These are phyloP conservation scores for Penicillium sp. DNA, from an alignment of 2,329 filamentous ascomycete species.

Conservation along the genomic window DNA sequence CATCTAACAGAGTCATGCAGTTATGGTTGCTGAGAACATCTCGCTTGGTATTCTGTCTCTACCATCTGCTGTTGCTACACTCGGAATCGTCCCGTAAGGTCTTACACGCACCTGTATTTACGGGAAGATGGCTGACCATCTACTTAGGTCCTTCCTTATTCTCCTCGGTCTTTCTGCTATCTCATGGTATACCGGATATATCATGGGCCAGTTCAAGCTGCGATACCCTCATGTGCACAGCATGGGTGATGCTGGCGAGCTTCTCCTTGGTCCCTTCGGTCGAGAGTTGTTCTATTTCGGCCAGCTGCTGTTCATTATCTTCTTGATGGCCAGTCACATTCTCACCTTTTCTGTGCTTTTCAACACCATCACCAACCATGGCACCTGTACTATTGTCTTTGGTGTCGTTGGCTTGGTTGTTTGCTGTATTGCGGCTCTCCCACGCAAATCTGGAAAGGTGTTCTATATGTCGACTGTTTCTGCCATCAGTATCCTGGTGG, in stretches of 20 bases:
- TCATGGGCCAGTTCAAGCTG: constrained; percentile 62
- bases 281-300: constrained; percentile 65
- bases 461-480: constrained; percentile 64
- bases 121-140: constrained; percentile 6
- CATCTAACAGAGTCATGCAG: constrained; percentile 21
- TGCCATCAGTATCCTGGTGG: constrained; percentile 65
- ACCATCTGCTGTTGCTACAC: constrained; percentile 55
- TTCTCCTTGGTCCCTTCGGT: constrained; percentile 63
- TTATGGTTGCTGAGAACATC: constrained; percentile 63
- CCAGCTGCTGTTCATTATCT: constrained; percentile 66
- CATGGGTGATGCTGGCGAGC: constrained; percentile 67
- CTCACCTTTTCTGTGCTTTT: constrained; percentile 70
- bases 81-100: constrained; percentile 57
- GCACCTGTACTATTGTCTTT: constrained; percentile 65
- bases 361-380: constrained; percentile 63
- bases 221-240: constrained; percentile 62
- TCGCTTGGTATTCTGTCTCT: constrained; percentile 61
- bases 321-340: constrained; percentile 70
- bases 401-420: constrained; percentile 60
- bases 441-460: constrained; percentile 64
- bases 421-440: constrained; percentile 61
- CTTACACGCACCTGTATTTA: neutral
- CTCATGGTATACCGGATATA: constrained; percentile 61
- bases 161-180: constrained; percentile 57
- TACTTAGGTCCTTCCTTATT: constrained; percentile 49